Conservation (phyloP, 169 alveolate genomes). For the Babesia bovis region DNA sequence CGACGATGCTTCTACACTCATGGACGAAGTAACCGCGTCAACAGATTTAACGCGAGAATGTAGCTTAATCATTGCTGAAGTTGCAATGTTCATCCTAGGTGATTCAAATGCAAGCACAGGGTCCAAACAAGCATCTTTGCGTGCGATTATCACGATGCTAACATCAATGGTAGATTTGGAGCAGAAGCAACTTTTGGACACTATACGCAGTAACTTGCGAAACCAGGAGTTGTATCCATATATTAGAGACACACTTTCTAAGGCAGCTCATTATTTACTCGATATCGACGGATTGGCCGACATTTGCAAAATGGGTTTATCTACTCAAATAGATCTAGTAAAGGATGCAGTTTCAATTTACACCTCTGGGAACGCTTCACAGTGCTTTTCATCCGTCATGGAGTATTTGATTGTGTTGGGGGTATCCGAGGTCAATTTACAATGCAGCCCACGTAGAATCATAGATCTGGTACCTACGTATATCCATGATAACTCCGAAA, state of each 20-base stretch:
- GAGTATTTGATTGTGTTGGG: slow-evolving; percentile 24
- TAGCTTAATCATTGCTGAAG: not conserved
- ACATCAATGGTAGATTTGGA: not conserved
- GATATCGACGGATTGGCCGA: slow-evolving; percentile 1
- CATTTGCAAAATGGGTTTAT: slow-evolving; percentile 25
- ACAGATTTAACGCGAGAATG: not conserved
- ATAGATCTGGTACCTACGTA: slow-evolving; percentile 8
- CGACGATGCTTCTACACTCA: not conserved
- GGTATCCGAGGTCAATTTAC: not conserved
- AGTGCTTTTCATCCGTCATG: not conserved
- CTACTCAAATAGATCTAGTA: slow-evolving; percentile 3
- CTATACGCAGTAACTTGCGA: not conserved
- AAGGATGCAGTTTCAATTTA: slow-evolving; percentile 7
- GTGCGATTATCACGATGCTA: not conserved
- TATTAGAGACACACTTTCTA: slow-evolving; percentile 10
- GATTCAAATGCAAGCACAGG: not conserved
- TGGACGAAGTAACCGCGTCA: not conserved
- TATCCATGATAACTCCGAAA: slow-evolving; percentile 6
- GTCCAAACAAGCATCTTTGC: slow-evolving; percentile 8
- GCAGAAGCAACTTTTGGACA: not conserved
- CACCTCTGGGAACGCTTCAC: not conserved
- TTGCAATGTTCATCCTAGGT: not conserved
- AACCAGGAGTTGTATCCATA: slow-evolving; percentile 10
- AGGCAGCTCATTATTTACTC: slow-evolving; percentile 19
- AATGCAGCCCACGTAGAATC: not conserved